A percentile compares a stretch with the other conserved stretches of the same genome.
Evolutionary conservation across 331 rosid genomes (phyloP).

Genomic region (Pyrus hybrid): DNA sequence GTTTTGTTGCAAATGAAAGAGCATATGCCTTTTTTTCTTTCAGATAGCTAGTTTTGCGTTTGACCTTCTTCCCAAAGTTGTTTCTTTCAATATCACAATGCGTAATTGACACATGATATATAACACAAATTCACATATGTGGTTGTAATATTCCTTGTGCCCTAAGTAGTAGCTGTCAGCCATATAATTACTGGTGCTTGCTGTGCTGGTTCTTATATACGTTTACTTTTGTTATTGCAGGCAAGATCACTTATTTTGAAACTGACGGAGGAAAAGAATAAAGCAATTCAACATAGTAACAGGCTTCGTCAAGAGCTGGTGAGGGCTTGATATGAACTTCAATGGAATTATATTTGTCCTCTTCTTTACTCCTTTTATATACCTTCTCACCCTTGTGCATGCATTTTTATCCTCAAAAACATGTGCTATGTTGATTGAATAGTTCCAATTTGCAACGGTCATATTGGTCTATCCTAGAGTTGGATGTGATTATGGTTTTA

Average conservation of each 20-base stretch:
- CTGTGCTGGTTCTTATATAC: neutral
- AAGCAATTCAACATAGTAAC: conserved; percentile 50
- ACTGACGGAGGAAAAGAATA: conserved; percentile 68
- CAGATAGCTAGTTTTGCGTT: neutral
- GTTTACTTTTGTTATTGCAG: conserved; percentile 31
- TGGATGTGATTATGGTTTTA: neutral
- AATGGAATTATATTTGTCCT: neutral
- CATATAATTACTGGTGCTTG: neutral
- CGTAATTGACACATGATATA: neutral
- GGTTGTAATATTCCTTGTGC: no score
- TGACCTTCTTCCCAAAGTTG: neutral
- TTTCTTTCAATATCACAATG: neutral
- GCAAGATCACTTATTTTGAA: conserved; percentile 57
- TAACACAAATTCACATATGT: no score
- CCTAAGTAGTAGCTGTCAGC: neutral
- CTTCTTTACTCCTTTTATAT: neutral
- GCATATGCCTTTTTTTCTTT: neutral
- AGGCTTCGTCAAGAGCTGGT: conserved; percentile 91
- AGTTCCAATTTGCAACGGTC: neutral
- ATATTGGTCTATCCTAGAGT: neutral
- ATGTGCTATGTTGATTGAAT: neutral
- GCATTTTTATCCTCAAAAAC: neutral
- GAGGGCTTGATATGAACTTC: conserved; percentile 16
- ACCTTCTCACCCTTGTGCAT: neutral
- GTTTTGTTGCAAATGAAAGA: neutral